These are phyloP conservation scores for Bondarzewia mesenterica DNA, from an alignment of 1,284 basidiomycete species.

Conservation along the genomic window DNA sequence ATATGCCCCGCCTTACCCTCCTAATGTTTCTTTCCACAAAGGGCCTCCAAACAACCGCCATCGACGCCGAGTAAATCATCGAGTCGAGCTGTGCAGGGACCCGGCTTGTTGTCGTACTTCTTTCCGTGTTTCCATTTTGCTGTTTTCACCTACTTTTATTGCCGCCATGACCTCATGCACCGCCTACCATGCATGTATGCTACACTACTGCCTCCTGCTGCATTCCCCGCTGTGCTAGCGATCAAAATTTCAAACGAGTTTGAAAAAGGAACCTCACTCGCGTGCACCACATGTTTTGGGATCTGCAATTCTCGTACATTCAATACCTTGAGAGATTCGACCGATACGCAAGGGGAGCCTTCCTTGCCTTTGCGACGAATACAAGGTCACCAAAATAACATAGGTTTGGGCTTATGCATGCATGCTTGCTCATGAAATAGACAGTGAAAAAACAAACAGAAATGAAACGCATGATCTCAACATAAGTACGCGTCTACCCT, in stretches of 20 bases:
- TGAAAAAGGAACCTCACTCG: not conserved
- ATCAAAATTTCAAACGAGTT: not conserved
- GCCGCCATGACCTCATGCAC: not conserved
- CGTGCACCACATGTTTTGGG: not conserved
- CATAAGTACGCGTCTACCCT: not conserved
- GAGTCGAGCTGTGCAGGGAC: too few relatives aligned
- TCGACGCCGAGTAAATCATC: conserved; percentile 59
- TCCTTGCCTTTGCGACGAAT: too few relatives aligned
- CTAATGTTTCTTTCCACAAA: conserved; percentile 19
- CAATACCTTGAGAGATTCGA: too few relatives aligned
- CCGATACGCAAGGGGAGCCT: too few relatives aligned
- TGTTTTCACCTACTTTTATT: conserved; percentile 1
- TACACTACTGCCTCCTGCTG: not conserved
- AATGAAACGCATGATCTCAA: not conserved
- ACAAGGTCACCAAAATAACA: not conserved
- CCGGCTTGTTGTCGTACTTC: not conserved
- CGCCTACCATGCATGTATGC: conserved; percentile 11
- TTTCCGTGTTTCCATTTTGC: not conserved
- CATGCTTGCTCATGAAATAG: not conserved
- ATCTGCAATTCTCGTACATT: too few relatives aligned
- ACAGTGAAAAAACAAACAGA: not conserved
- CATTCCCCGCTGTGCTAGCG: not conserved
- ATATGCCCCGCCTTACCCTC: not conserved
- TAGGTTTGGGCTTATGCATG: not conserved
- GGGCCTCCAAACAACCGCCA: conserved; percentile 78